Percentiles rank a stretch among this genome's conserved stretches.
phyloP scores from a whole-genome alignment of 1,284 basidiomycete genomes.

The Trametes polyzona region DNA sequence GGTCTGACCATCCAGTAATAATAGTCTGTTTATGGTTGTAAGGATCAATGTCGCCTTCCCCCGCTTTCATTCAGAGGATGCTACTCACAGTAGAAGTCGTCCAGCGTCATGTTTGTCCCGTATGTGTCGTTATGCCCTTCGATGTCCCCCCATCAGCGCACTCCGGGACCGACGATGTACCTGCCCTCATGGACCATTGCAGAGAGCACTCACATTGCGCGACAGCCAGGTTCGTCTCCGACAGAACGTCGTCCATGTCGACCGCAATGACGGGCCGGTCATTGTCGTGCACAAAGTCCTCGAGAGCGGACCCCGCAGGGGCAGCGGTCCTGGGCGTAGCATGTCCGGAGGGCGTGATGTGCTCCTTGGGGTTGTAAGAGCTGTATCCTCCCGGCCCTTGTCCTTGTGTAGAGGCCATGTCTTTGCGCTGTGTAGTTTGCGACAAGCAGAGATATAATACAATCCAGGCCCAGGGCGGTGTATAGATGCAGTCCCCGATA shows the following conservation, averaged over 20 bases:
- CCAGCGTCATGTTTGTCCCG: conserved; percentile 52
- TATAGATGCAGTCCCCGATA: too few species aligned
- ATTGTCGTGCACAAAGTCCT: conserved; percentile 17
- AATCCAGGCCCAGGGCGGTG: too few species aligned
- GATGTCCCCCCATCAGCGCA: conserved; percentile 3
- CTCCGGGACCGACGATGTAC: neutral
- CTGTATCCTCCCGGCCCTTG: neutral
- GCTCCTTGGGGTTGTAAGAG: conserved; percentile 12
- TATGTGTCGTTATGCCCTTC: conserved; percentile 75
- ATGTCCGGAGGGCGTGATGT: conserved; percentile 17
- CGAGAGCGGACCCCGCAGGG: conserved; percentile 14
- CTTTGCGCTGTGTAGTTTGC: neutral
- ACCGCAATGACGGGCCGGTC: conserved; percentile 60
- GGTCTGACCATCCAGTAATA: conserved; percentile 68
- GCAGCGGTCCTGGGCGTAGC: conserved; percentile 20
- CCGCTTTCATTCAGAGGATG: neutral
- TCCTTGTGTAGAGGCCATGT: neutral
- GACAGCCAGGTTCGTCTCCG: conserved; percentile 68
- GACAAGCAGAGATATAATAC: neutral
- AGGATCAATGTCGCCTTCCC: neutral
- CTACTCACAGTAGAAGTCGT: conserved; percentile 68
- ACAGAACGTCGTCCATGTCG: conserved; percentile 80
- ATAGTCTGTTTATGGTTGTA: conserved; percentile 42
- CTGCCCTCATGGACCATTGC: neutral
- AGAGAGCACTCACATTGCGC: conserved; percentile 56